Evolutionary conservation across 768 basidiomycete genomes (phyloP).

Genomic region (Psilocybe tampanensis): DNA sequence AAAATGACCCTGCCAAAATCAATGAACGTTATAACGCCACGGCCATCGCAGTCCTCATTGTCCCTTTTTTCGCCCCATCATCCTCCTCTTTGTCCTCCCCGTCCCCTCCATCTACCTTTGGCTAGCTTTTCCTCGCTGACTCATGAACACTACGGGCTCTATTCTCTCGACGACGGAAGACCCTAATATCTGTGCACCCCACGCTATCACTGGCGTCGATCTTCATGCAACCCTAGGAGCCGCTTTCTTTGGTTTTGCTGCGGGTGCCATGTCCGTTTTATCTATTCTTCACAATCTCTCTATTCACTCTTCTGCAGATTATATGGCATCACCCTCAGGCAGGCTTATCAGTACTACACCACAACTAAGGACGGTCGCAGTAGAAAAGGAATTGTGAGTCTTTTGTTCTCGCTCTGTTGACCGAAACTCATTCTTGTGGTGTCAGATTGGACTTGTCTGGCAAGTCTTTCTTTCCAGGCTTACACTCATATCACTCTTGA

Average conservation of each 20-base stretch:
- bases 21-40: constrained; percentile 9
- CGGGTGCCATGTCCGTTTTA: constrained; percentile 29
- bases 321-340: constrained; percentile 32
- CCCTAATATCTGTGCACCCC: background rate
- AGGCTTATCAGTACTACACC: constrained; percentile 32
- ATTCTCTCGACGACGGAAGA: background rate
- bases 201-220: constrained; percentile 2
- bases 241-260: constrained; percentile 32
- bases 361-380: constrained; percentile 8
- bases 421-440: background rate
- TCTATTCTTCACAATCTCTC: background rate
- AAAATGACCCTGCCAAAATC: background rate
- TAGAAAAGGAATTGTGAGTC: constrained; percentile 24
- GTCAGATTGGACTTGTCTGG: constrained; percentile 25
- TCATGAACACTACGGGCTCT: constrained; percentile 19
- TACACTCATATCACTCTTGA: background rate
- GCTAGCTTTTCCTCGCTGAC: background rate
- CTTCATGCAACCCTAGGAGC: constrained; percentile 25
- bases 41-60: constrained; percentile 8
- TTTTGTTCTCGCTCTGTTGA: too few species aligned
- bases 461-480: constrained; percentile 4
- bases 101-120: constrained; percentile 8
- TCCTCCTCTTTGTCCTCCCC: background rate
- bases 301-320: constrained; percentile 16
- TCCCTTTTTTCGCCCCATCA: background rate